Evolutionary conservation across 1,139 yeast genomes (phyloP).

Genomic region (Kazachstania sp.): DNA sequence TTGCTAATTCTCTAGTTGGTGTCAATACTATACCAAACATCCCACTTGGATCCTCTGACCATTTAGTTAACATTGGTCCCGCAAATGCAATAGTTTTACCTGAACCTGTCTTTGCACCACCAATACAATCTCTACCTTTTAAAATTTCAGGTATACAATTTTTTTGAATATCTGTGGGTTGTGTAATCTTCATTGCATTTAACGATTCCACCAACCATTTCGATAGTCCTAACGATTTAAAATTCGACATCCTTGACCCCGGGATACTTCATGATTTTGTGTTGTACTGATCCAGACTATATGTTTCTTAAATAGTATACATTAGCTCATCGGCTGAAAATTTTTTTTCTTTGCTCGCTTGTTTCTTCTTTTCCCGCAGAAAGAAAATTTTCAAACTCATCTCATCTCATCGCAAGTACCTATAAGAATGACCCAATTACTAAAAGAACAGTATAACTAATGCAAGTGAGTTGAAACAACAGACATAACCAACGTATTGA

Average conservation of each 20-base stretch:
- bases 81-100: conserved; percentile 98
- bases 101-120: conserved; percentile 97
- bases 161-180: conserved; percentile 79
- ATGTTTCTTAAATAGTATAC: background rate
- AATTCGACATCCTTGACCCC: conserved; percentile 1
- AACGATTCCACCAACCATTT: conserved; percentile 83
- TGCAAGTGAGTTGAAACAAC: no score
- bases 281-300: no score
- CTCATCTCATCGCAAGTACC: conserved; percentile 23
- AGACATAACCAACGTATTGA: background rate
- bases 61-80: conserved; percentile 85
- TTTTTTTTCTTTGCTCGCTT: no score
- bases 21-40: conserved; percentile 82
- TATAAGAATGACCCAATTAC: no score
- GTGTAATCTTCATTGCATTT: conserved; percentile 66
- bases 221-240: conserved; percentile 53
- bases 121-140: conserved; percentile 76
- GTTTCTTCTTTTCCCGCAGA: no score
- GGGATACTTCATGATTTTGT: background rate
- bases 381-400: conserved; percentile 9
- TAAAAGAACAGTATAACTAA: no score
- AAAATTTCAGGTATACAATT: conserved; percentile 86
- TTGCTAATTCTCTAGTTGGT: conserved; percentile 91
- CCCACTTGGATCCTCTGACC: conserved; percentile 95
- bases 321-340: no score